A percentile compares a stretch with the other conserved stretches of the same genome.
These are phyloP conservation scores for Emmonsiellopsis sp. DNA, from an alignment of 2,329 filamentous ascomycete species.

Conservation along the genomic window DNA sequence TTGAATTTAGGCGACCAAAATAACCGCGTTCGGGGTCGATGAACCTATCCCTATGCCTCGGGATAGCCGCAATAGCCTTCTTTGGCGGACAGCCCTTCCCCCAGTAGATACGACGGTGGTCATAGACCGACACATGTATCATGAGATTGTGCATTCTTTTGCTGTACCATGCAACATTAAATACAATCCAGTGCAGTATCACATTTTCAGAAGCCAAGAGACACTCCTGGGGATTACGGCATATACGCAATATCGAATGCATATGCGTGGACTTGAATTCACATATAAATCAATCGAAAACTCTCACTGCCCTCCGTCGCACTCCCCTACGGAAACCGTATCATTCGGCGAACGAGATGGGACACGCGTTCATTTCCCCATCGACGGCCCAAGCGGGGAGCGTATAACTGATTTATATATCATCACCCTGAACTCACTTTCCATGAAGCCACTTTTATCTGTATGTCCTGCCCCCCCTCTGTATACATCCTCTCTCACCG, in stretches of 20 bases:
- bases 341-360: no score
- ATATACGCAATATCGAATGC: neutral
- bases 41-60: neutral
- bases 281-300: no score
- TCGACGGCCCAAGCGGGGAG: no score
- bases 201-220: neutral
- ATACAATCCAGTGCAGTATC: slow-evolving; percentile 3
- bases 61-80: neutral
- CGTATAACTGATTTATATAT: no score
- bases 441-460: no score
- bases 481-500: no score
- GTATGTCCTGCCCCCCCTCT: no score
- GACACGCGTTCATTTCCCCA: no score
- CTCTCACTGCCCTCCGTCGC: no score
- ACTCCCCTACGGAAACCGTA: no score
- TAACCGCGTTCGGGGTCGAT: neutral
- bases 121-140: slow-evolving; percentile 4
- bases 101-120: slow-evolving; percentile 1
- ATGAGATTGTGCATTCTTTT: neutral
- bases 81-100: neutral
- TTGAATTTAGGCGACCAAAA: neutral
- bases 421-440: no score
- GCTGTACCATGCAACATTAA: neutral
- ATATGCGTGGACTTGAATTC: no score
- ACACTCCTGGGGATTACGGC: neutral